Evolutionary conservation across 2,329 filamentous ascomycete species (phyloP), one percentile per base, ranked within the genome.

Genomic region (Mariannaea sp.): DNA sequence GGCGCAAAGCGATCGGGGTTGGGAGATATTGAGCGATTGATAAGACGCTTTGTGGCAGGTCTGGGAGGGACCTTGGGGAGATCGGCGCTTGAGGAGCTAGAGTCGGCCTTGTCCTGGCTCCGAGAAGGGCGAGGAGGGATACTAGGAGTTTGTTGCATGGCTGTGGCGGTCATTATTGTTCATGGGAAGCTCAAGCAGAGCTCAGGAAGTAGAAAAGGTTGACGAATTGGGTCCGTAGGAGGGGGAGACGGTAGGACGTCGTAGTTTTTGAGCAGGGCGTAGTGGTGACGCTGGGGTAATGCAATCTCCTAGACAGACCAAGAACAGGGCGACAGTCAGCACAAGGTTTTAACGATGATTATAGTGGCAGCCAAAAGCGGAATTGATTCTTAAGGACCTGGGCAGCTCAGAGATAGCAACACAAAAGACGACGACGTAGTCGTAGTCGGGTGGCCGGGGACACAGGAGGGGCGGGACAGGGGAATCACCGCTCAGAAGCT

Each of bases 51-150:
- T 40, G 85, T 84, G 46, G 71, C 61, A 4, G 92, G 92, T 58
- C 92, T 89, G 57, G 91, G 88, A 59, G 92, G 92, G 42, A 96
- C 81, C 67, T 83, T 84, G 56, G 92, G 92, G 35, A 83, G 74
- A 36, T 65, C 49, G 46, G 56, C 62, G 5, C 65, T 42, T 36
- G 65, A 51, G 44, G 56, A 62, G 6, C 65, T 43, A 20, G 71
- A 62, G 46, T 73, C 68, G 54, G 75, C 71, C 58, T 75, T 78
- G 46, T 81, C 80, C 61, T 77, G 75, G 60, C 70, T 74, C 67
- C 78, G 77, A 33, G 74, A 72, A 8, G 83, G 83, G 57, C 83
- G 80, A 63, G 82, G 81, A 41, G 83, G 83, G 53, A 86, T 75
- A 49, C 67, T 66, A n/a, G 83, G 83, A 48, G 75, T 73, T 69